These are phyloP conservation scores for Eimeria praecox DNA, from an alignment of 169 alveolate genomes.

Conservation along the genomic window DNA sequence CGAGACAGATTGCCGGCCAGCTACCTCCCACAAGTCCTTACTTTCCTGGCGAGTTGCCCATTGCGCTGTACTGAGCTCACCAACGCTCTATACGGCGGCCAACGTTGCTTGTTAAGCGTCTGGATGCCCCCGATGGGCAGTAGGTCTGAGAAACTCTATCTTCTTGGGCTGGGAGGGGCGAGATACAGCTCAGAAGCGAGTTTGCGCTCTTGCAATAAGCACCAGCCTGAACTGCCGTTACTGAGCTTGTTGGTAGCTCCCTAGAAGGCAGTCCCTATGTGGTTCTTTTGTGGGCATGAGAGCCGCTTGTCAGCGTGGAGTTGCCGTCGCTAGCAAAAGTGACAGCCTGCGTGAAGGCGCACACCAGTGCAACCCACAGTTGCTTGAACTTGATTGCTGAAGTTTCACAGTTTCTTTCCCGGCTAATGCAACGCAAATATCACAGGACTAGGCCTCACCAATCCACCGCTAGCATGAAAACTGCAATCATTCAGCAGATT, in stretches of 20 bases:
- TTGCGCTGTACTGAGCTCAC: conserved; percentile 72
- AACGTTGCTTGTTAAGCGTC: neutral
- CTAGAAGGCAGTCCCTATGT: neutral
- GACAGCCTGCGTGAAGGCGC: neutral
- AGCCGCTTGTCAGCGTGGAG: neutral
- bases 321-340: neutral
- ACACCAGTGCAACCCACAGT: neutral
- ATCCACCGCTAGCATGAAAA: neutral
- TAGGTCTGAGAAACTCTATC: neutral
- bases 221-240: neutral
- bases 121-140: neutral
- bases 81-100: neutral
- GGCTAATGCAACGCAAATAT: neutral
- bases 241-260: neutral
- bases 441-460: neutral
- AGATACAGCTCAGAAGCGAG: neutral
- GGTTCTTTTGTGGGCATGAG: neutral
- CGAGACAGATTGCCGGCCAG: conserved; percentile 39
- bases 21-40: neutral
- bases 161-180: neutral
- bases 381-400: neutral
- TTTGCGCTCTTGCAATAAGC: neutral
- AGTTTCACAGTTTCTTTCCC: neutral
- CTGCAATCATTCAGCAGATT: neutral
- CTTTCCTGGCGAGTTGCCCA: conserved; percentile 52